Conservation (phyloP, 805 yeast genomes). For the Pichia ethanolica region DNA sequence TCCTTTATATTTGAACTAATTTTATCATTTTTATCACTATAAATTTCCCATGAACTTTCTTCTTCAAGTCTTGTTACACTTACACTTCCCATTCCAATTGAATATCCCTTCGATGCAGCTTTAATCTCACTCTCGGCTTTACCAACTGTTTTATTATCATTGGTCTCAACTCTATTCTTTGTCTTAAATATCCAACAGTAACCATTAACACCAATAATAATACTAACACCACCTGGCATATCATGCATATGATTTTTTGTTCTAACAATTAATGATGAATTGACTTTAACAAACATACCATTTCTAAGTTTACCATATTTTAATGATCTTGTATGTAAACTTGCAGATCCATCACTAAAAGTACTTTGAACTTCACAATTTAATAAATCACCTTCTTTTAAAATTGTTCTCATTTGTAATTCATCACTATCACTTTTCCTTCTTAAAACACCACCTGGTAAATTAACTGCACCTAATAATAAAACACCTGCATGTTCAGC, state of each 20-base stretch:
- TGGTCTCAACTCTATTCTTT: slow-evolving; percentile 17
- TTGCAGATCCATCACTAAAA: slow-evolving; percentile 85
- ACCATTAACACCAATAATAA: slow-evolving; percentile 91
- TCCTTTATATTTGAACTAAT: slow-evolving; percentile 55
- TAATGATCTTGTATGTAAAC: slow-evolving; percentile 89
- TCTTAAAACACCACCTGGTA: slow-evolving; percentile 95
- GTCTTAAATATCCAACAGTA: slow-evolving; percentile 87
- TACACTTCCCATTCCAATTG: slow-evolving; percentile 52
- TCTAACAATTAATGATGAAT: slow-evolving; percentile 74
- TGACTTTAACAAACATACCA: slow-evolving; percentile 76
- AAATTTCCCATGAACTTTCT: slow-evolving; percentile 85
- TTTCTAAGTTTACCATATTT: slow-evolving; percentile 93
- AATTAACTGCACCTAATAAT: slow-evolving; percentile 89
- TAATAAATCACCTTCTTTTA: slow-evolving; percentile 92
- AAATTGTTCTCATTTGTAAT: slow-evolving; percentile 86
- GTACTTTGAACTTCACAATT: slow-evolving; percentile 94
- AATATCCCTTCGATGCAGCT: slow-evolving; percentile 29
- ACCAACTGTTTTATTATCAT: not conserved
- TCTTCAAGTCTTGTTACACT: slow-evolving; percentile 85
- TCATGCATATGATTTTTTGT: slow-evolving; percentile 82
- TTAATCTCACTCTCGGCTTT: slow-evolving; percentile 33
- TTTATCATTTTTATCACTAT: slow-evolving; percentile 80
- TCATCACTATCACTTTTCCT: slow-evolving; percentile 94
- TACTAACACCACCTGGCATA: slow-evolving; percentile 90
- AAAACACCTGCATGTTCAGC: slow-evolving; percentile 88